Conservation (phyloP, 108 stramenopile species). For the Cyclostephanos tholiformis region DNA sequence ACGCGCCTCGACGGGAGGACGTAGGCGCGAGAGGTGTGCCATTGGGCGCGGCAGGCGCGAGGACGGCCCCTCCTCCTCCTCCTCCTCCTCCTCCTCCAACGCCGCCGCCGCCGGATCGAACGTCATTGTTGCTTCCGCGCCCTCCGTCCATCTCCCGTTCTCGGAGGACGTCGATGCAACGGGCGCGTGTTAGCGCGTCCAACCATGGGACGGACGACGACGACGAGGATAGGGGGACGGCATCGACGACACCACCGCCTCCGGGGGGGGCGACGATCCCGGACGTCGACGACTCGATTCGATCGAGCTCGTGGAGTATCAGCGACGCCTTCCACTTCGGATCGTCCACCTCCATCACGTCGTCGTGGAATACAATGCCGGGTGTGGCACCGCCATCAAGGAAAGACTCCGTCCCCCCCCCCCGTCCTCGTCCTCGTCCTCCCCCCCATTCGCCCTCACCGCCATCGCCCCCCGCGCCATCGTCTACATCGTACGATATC, state of each 20-base stretch:
- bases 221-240: not conserved
- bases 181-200: slow-evolving; percentile 64
- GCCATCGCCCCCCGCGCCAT: too few relatives aligned
- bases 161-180: slow-evolving; percentile 56
- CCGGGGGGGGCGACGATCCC: not conserved
- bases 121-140: not conserved
- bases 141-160: slow-evolving; percentile 22
- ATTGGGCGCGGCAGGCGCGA: slow-evolving; percentile 36
- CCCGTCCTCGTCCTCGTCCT: not conserved
- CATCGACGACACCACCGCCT: not conserved
- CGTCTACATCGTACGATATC: too few relatives aligned
- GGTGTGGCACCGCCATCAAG: slow-evolving; percentile 45
- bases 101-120: not conserved
- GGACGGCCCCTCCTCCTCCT: not conserved
- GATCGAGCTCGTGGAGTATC: slow-evolving; percentile 48
- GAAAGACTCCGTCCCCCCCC: slow-evolving; percentile 26
- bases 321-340: slow-evolving; percentile 53
- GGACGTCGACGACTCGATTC: slow-evolving; percentile 10
- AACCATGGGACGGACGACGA: slow-evolving; percentile 63
- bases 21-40: slow-evolving; percentile 32
- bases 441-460: not conserved
- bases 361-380: slow-evolving; percentile 1
- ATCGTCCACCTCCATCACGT: slow-evolving; percentile 30
- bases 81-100: too few relatives aligned
- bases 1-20: slow-evolving; percentile 27